Evolutionary conservation across 2,329 filamentous ascomycete species (phyloP).

Genomic region (Claviceps sp.): DNA sequence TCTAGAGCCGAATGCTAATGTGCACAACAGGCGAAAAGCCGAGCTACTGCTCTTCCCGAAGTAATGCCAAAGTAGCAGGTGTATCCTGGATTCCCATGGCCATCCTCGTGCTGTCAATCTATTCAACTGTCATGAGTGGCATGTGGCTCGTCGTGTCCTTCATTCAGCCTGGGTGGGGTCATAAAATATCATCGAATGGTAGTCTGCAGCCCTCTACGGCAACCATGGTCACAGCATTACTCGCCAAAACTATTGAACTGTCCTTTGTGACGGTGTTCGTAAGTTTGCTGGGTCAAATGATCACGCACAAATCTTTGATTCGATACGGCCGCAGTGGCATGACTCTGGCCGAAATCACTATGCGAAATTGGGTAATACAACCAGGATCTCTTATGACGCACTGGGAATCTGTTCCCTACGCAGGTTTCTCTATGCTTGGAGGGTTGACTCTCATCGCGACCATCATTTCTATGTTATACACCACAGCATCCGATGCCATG

Average conservation of each 20-base stretch:
- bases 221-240: slow-evolving; percentile 50
- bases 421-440: slow-evolving; percentile 50
- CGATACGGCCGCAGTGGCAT: slow-evolving; percentile 51
- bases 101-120: slow-evolving; percentile 38
- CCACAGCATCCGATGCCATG: slow-evolving; percentile 61
- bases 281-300: slow-evolving; percentile 58
- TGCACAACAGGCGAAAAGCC: slow-evolving; percentile 13
- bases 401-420: slow-evolving; percentile 50
- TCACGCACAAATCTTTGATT: slow-evolving; percentile 55
- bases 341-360: slow-evolving; percentile 62
- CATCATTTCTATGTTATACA: slow-evolving; percentile 57
- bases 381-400: slow-evolving; percentile 62
- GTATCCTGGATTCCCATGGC: slow-evolving; percentile 36
- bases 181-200: slow-evolving; percentile 37
- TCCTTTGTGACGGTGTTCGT: slow-evolving; percentile 69
- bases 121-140: slow-evolving; percentile 50
- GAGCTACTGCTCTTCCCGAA: slow-evolving; percentile 19
- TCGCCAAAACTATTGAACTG: slow-evolving; percentile 66
- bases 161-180: slow-evolving; percentile 48
- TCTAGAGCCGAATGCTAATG: not conserved
- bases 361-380: slow-evolving; percentile 63
- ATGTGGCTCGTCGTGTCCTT: slow-evolving; percentile 52
- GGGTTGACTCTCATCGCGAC: slow-evolving; percentile 47
- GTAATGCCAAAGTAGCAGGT: slow-evolving; percentile 18
- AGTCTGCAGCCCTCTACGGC: slow-evolving; percentile 49